phyloP scores from a whole-genome alignment of 1,284 basidiomycete species.

The Cryptococcus depauperatus region DNA sequence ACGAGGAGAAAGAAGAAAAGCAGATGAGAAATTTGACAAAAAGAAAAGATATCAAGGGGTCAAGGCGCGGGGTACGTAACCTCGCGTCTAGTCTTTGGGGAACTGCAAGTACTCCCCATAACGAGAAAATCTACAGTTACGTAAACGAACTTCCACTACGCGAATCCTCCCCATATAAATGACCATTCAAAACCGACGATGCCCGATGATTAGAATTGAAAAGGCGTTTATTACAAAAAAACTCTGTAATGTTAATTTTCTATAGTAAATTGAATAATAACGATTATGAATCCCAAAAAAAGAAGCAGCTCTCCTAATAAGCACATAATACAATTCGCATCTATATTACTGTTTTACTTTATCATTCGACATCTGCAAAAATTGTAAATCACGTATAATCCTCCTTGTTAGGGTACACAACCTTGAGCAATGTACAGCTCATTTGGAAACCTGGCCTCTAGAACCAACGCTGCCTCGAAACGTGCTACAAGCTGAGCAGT shows the following conservation, averaged over 20 bases:
- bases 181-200: too few relatives aligned
- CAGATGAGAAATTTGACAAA: neutral
- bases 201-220: too few relatives aligned
- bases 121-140: too few relatives aligned
- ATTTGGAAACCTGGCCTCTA: neutral
- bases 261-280: too few relatives aligned
- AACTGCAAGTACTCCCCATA: too few relatives aligned
- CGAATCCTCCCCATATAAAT: too few relatives aligned
- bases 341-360: slow-evolving; percentile 36
- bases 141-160: too few relatives aligned
- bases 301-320: slow-evolving; percentile 56
- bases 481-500: neutral
- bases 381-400: slow-evolving; percentile 10
- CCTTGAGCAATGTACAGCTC: neutral
- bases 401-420: slow-evolving; percentile 7
- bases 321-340: slow-evolving; percentile 9
- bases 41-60: neutral
- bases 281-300: too few relatives aligned
- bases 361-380: slow-evolving; percentile 9
- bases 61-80: too few relatives aligned
- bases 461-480: neutral
- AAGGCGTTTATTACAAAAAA: too few relatives aligned
- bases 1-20: neutral
- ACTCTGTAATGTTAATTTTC: neutral
- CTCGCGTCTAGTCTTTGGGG: too few relatives aligned